Base-by-base conservation (phyloP, 2,329 filamentous ascomycete genomes). In the Sporothrix euskadiensis region DNA sequence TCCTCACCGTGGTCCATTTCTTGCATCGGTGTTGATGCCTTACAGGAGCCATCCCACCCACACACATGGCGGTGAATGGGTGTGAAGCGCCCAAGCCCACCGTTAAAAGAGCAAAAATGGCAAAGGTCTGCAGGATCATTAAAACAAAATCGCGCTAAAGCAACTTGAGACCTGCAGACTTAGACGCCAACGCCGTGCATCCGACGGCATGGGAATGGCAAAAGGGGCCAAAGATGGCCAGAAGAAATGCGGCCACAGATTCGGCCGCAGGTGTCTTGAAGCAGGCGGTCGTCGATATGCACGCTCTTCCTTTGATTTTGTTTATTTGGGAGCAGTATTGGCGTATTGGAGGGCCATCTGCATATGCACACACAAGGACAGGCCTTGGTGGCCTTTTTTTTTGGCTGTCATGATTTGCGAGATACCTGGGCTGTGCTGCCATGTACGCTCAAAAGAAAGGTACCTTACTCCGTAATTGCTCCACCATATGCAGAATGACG, bases 181-280 rank as follows among this genome's bases (percentile, higher is more conserved):
- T 59, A 66, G 71, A 41, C 49, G 57, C 59, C 57, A 72, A 52
- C 69, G 69, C 69, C 69, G 69, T 61, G 26, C 71, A 72, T 69
- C 71, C 71, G 63, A 61, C 12, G 52, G 71, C 30, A 41, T 69
- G 71, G 63, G 41, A 54, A 49, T 9, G 47, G 47, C 39, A 30
- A 54, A 59, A 44, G 22, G 41, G 59, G 35, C 22, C 12, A 41
- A 32, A 41, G 30, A 7, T 32, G 26, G 52, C 10, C 41, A 73
- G 54, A 70, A 70, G 30, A 54, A 71, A 66, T 49, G 57, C 71
- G 75, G 75, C 65, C 68, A 73, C 75, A 75, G 73, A 56, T 74
- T 26, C 39, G 75, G 75, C 75, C 75, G 75, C 75, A 76, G 68
- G 47, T 57, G 73, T 57, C 73, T 73, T 57, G 52, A 56, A 52